Percentiles rank a stretch among this genome's conserved stretches.
phyloP scores from a whole-genome alignment of 2,329 filamentous ascomycete genomes.

The Fusarium sp. region DNA sequence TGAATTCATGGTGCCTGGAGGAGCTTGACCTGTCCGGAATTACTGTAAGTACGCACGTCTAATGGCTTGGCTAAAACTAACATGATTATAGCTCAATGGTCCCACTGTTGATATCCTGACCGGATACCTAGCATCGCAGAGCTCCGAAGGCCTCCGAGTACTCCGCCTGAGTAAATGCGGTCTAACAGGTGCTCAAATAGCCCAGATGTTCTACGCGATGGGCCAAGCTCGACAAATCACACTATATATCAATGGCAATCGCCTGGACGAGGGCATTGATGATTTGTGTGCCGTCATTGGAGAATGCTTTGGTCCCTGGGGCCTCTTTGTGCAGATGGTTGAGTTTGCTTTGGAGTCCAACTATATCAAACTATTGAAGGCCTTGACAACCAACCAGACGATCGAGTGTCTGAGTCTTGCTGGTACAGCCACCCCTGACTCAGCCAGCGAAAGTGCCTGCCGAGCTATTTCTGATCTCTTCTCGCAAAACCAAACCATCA shows the following conservation, averaged over 20 bases:
- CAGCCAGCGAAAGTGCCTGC: slow-evolving; percentile 62
- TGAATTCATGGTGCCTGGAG: slow-evolving; percentile 63
- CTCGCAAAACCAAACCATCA: slow-evolving; percentile 63
- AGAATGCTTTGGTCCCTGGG: slow-evolving; percentile 62
- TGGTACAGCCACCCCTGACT: slow-evolving; percentile 65
- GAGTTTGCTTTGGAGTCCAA: slow-evolving; percentile 66
- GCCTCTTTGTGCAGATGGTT: slow-evolving; percentile 69
- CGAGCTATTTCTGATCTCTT: slow-evolving; percentile 65
- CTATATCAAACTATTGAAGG: slow-evolving; percentile 65
- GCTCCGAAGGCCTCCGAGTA: slow-evolving; percentile 58
- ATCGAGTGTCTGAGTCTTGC: slow-evolving; percentile 67
- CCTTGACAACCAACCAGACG: slow-evolving; percentile 63
- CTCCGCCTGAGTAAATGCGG: slow-evolving; percentile 66
- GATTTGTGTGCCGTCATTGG: slow-evolving; percentile 64
- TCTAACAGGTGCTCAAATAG: slow-evolving; percentile 64
- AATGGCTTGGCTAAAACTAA: slow-evolving; percentile 15
- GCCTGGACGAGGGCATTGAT: slow-evolving; percentile 65
- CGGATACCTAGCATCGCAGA: slow-evolving; percentile 59
- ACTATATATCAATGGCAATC: slow-evolving; percentile 65
- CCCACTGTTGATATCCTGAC: slow-evolving; percentile 63
- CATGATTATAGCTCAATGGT: slow-evolving; percentile 58
- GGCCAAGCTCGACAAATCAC: slow-evolving; percentile 63
- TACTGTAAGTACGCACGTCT: slow-evolving; percentile 56
- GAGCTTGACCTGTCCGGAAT: slow-evolving; percentile 68
- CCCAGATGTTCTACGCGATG: slow-evolving; percentile 65